These are phyloP conservation scores for Drechslerella coelobrocha DNA, from an alignment of 2,329 filamentous ascomycete genomes.

Conservation along the genomic window DNA sequence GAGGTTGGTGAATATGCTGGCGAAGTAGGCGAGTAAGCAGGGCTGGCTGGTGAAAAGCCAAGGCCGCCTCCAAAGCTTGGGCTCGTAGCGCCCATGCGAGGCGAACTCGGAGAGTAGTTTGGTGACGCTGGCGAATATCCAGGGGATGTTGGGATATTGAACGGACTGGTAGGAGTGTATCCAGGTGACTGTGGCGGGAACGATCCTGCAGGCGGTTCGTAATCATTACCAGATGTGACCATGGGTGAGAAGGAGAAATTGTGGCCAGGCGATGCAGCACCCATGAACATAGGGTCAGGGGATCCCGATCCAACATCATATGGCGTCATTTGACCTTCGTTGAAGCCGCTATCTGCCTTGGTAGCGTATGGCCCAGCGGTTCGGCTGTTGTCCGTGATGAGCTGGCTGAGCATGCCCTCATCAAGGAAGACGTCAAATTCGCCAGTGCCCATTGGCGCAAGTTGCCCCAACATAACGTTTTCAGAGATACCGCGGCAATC, in stretches of 20 bases:
- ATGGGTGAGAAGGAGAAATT: conserved; percentile 77
- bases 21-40: conserved; percentile 64
- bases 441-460: conserved; percentile 95
- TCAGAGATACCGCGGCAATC: conserved; percentile 98
- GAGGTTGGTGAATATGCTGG: conserved; percentile 80
- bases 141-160: conserved; percentile 74
- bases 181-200: conserved; percentile 68
- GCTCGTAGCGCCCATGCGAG: conserved; percentile 67
- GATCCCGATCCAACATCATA: conserved; percentile 78
- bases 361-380: conserved; percentile 73
- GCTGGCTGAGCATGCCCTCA: conserved; percentile 92
- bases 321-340: conserved; percentile 84
- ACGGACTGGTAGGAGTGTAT: conserved; percentile 75
- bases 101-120: conserved; percentile 77
- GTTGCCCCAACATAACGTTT: conserved; percentile 97
- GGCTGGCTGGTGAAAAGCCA: conserved; percentile 65
- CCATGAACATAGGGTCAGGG: conserved; percentile 67
- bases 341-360: conserved; percentile 63
- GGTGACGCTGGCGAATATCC: conserved; percentile 68
- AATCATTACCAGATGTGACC: conserved; percentile 69
- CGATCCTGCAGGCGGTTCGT: conserved; percentile 66
- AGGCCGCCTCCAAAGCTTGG: conserved; percentile 64
- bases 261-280: conserved; percentile 77
- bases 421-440: conserved; percentile 94
- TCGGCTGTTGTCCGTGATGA: conserved; percentile 88